These are phyloP conservation scores for Amanita subjunquillea DNA, from an alignment of 768 basidiomycete species.

Conservation along the genomic window DNA sequence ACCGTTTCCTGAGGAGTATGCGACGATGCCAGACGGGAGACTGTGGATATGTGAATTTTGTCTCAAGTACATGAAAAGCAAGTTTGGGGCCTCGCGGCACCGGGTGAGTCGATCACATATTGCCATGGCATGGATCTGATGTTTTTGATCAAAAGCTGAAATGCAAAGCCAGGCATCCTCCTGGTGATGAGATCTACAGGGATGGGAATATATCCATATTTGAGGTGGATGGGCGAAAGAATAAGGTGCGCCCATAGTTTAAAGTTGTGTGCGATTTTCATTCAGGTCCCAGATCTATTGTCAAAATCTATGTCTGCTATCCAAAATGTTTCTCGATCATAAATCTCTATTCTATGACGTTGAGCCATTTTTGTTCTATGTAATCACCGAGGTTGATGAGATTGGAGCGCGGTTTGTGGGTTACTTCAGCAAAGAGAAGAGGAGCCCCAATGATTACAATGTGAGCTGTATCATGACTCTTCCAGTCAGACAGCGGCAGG, in stretches of 20 bases:
- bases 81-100: slow-evolving; percentile 79
- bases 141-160: slow-evolving; percentile 51
- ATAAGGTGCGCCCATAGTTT: slow-evolving; percentile 51
- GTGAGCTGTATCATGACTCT: slow-evolving; percentile 99
- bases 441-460: slow-evolving; percentile 92
- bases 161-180: slow-evolving; percentile 91
- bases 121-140: neutral
- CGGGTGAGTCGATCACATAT: slow-evolving; percentile 40
- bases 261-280: slow-evolving; percentile 6
- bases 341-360: slow-evolving; percentile 99
- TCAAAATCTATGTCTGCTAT: slow-evolving; percentile 93
- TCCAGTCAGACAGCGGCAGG: slow-evolving; percentile 87
- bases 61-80: slow-evolving; percentile 94
- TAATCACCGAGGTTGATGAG: slow-evolving; percentile 88
- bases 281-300: slow-evolving; percentile 75
- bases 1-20: slow-evolving; percentile 97
- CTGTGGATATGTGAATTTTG: slow-evolving; percentile 99
- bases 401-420: slow-evolving; percentile 90
- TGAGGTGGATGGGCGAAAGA: slow-evolving; percentile 96
- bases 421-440: slow-evolving; percentile 98
- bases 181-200: slow-evolving; percentile 96
- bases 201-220: slow-evolving; percentile 86
- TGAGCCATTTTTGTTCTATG: slow-evolving; percentile 98
- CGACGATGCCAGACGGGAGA: slow-evolving; percentile 80
- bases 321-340: slow-evolving; percentile 98